These are phyloP conservation scores for Xylariaceae sp. DNA, from an alignment of 2,329 filamentous ascomycete genomes.

Conservation along the genomic window DNA sequence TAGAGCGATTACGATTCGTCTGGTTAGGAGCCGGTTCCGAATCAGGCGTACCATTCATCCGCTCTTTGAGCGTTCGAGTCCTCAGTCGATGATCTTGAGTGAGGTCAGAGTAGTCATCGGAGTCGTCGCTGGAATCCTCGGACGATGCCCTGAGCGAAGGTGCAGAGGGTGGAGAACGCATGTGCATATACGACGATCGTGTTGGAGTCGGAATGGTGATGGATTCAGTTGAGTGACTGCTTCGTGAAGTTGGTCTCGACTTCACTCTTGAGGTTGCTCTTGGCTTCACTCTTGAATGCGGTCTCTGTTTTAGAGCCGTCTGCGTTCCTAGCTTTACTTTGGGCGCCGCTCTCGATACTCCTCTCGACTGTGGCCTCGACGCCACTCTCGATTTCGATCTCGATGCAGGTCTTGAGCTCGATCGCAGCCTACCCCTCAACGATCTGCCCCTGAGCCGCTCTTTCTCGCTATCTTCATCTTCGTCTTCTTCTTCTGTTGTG, in stretches of 20 bases:
- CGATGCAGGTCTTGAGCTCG: conserved; percentile 22
- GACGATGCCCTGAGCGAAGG: conserved; percentile 36
- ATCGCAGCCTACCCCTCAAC: conserved; percentile 27
- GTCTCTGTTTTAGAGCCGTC: conserved; percentile 16
- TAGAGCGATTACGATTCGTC: conserved; percentile 13
- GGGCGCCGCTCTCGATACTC: conserved; percentile 22
- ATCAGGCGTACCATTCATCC: conserved; percentile 21
- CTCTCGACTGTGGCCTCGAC: conserved; percentile 14
- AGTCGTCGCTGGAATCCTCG: conserved; percentile 36
- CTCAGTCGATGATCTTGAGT: conserved; percentile 15
- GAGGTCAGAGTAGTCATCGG: conserved; percentile 16
- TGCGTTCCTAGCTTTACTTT: conserved; percentile 14
- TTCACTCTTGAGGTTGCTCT: conserved; percentile 15
- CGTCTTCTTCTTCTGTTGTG: conserved; percentile 20
- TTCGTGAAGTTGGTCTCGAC: conserved; percentile 23
- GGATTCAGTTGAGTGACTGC: conserved; percentile 16
- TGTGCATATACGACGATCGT: conserved; percentile 35
- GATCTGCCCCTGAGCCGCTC: conserved; percentile 22
- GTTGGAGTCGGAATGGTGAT: conserved; percentile 28
- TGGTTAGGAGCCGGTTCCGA: conserved; percentile 20
- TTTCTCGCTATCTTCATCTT: conserved; percentile 25
- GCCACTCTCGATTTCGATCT: conserved; percentile 10
- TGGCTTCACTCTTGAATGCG: conserved; percentile 11
- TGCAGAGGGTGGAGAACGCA: conserved; percentile 39
- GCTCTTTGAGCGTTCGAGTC: conserved; percentile 22